Percentiles rank a stretch among this genome's conserved stretches.
Evolutionary conservation across 2,329 filamentous ascomycete genomes (phyloP).

Genomic region (Phaeomoniella chlamydospora): DNA sequence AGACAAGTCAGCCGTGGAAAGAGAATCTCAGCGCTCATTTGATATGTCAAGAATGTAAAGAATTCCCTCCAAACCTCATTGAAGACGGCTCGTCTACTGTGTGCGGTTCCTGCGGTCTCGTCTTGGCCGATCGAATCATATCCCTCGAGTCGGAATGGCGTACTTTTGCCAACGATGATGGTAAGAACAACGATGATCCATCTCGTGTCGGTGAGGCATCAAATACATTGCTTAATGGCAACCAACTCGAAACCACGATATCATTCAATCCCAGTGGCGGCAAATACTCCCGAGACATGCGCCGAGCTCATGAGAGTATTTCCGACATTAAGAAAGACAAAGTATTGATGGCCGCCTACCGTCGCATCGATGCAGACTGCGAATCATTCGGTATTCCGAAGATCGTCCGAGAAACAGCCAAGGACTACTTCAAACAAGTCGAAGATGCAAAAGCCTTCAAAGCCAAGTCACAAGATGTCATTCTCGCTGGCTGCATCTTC

Average conservation of each 20-base stretch:
- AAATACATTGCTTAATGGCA: slow-evolving; percentile 79
- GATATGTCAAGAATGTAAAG: slow-evolving; percentile 81
- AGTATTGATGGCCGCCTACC: slow-evolving; percentile 64
- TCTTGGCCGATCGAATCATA: slow-evolving; percentile 80
- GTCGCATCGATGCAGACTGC: slow-evolving; percentile 76
- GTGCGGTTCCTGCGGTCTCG: slow-evolving; percentile 79
- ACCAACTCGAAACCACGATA: slow-evolving; percentile 78
- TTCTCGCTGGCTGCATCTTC: slow-evolving; percentile 95
- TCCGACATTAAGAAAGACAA: slow-evolving; percentile 74
- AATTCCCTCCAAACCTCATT: slow-evolving; percentile 78
- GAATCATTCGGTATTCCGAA: slow-evolving; percentile 72
- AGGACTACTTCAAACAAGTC: slow-evolving; percentile 88
- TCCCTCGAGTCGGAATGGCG: slow-evolving; percentile 97
- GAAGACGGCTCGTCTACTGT: slow-evolving; percentile 90
- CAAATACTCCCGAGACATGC: slow-evolving; percentile 45
- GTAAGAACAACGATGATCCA: slow-evolving; percentile 77
- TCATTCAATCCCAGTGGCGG: slow-evolving; percentile 49
- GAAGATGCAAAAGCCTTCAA: slow-evolving; percentile 90
- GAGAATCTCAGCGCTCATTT: slow-evolving; percentile 79
- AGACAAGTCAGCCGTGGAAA: slow-evolving; percentile 40
- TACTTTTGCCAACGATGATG: slow-evolving; percentile 96
- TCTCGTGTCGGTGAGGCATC: slow-evolving; percentile 93
- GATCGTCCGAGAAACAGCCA: slow-evolving; percentile 74
- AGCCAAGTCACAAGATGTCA: slow-evolving; percentile 83
- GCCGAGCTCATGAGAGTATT: slow-evolving; percentile 70